These are phyloP conservation scores for Neohortaea acidophila DNA, from an alignment of 495 filamentous ascomycete genomes.

Conservation along the genomic window DNA sequence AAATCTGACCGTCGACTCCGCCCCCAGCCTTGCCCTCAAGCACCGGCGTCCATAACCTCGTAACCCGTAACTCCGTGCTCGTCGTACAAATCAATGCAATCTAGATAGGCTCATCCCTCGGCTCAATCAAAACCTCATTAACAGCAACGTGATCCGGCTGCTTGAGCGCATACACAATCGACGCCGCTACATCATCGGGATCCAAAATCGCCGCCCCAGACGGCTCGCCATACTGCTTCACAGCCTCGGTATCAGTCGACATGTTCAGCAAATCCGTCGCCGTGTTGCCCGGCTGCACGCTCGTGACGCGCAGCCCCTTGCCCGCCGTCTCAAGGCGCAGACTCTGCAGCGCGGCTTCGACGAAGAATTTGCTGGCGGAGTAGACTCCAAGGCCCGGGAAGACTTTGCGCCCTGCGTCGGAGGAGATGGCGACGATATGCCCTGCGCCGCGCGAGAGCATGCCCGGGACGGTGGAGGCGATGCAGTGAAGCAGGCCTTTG, in stretches of 20 bases:
- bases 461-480: constrained; percentile 41
- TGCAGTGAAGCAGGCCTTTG: constrained; percentile 51
- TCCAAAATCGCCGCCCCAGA: constrained; percentile 48
- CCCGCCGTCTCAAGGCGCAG: constrained; percentile 53
- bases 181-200: constrained; percentile 45
- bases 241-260: constrained; percentile 49
- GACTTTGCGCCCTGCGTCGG: constrained; percentile 53
- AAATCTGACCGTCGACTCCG: no score
- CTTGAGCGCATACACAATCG: constrained; percentile 47
- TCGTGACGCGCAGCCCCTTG: constrained; percentile 45
- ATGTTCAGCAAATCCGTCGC: constrained; percentile 47
- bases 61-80: no score
- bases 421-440: constrained; percentile 55
- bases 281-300: constrained; percentile 52
- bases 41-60: no score
- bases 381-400: constrained; percentile 62
- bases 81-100: no score
- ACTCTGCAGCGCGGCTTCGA: constrained; percentile 51
- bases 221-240: constrained; percentile 56
- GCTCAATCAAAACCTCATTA: constrained; percentile 58
- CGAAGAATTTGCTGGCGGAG: constrained; percentile 58
- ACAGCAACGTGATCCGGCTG: constrained; percentile 53
- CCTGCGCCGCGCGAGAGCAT: constrained; percentile 47
- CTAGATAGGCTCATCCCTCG: constrained; percentile 57
- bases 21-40: no score